A percentile compares a stretch with the other conserved stretches of the same genome.
These are phyloP conservation scores for Nepenthes alata DNA, from an alignment of 179 eudicot genomes.

Conservation along the genomic window DNA sequence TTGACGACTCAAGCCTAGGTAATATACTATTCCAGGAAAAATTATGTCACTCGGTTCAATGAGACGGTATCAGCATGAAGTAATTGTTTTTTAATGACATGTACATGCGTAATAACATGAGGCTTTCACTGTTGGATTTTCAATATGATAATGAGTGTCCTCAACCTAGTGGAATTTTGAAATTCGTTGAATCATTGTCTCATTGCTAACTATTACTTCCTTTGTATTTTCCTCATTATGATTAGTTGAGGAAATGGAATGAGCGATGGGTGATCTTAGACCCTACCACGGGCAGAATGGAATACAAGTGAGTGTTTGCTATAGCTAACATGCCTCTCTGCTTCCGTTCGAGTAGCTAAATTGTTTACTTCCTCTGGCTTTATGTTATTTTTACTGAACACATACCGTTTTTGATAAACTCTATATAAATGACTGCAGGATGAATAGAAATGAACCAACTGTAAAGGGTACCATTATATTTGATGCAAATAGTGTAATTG, in stretches of 20 bases:
- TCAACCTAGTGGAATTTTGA: not conserved
- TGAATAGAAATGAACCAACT: conserved; percentile 79
- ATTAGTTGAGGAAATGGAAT: conserved; percentile 90
- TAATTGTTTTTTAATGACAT: too few relatives aligned
- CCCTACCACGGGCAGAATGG: conserved; percentile 98
- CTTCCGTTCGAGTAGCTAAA: conserved; percentile 1
- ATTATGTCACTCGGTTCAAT: too few relatives aligned
- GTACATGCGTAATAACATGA: too few relatives aligned
- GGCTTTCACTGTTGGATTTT: too few relatives aligned
- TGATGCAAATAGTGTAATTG: conserved; percentile 82
- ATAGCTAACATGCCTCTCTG: not conserved
- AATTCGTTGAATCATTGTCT: not conserved
- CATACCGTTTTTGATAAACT: not conserved
- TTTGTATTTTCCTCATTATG: conserved; percentile 4
- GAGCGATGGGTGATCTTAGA: conserved; percentile 97
- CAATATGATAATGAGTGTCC: not conserved
- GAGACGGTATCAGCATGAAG: too few relatives aligned
- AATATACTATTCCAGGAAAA: too few relatives aligned
- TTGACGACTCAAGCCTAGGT: too few relatives aligned
- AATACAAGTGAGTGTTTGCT: conserved; percentile 64
- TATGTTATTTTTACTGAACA: conserved; percentile 4
- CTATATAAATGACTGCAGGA: conserved; percentile 30
- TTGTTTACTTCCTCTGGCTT: not conserved
- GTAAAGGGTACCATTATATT: conserved; percentile 74
- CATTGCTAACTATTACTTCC: conserved; percentile 4